Evolutionary conservation across 768 basidiomycete genomes (phyloP).

Genomic region (Termitomyces sp.): DNA sequence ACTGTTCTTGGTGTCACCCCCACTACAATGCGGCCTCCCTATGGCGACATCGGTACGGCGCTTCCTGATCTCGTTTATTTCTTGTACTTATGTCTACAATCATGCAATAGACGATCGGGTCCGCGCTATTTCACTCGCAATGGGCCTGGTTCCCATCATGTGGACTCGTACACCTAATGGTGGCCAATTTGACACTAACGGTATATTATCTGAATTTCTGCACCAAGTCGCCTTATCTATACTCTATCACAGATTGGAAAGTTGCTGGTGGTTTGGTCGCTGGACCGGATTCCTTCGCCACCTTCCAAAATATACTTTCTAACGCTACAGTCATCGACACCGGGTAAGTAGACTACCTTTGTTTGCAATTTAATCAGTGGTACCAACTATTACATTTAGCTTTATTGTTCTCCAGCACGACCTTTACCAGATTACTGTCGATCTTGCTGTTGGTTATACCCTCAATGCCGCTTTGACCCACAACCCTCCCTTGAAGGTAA

Average conservation of each 20-base stretch:
- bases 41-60: constrained; percentile 64
- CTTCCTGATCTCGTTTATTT: not conserved
- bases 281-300: constrained; percentile 58
- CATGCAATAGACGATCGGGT: constrained; percentile 76
- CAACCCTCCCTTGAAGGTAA: constrained; percentile 59
- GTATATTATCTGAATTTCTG: constrained; percentile 25
- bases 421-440: constrained; percentile 78
- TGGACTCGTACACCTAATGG: constrained; percentile 68
- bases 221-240: not conserved
- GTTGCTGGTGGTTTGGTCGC: constrained; percentile 72
- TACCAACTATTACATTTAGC: constrained; percentile 24
- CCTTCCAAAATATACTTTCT: constrained; percentile 69
- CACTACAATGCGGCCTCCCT: constrained; percentile 75
- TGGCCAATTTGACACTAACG: constrained; percentile 66
- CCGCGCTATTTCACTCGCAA: constrained; percentile 81
- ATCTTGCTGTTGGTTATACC: constrained; percentile 86
- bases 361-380: not conserved
- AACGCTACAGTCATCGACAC: constrained; percentile 57
- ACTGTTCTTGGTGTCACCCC: constrained; percentile 70
- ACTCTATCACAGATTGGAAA: constrained; percentile 63
- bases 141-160: constrained; percentile 89
- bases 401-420: constrained; percentile 93
- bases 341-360: constrained; percentile 37
- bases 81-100: not conserved
- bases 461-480: constrained; percentile 68